These are phyloP conservation scores for Ramalina intermedia DNA, from an alignment of 495 filamentous ascomycete species.

Conservation along the genomic window DNA sequence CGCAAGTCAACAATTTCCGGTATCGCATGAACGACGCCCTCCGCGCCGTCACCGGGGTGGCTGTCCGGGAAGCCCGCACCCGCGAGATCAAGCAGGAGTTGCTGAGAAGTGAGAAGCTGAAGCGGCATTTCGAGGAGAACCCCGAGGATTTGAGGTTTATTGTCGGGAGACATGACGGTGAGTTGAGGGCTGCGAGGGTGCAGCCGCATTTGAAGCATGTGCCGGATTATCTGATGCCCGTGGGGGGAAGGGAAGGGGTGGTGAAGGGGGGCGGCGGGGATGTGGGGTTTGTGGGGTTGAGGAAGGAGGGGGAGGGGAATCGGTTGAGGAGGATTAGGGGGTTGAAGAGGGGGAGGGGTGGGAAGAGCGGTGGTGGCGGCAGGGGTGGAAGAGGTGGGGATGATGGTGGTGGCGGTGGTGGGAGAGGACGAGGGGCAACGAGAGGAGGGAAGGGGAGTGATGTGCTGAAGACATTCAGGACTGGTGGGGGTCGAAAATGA, in stretches of 20 bases:
- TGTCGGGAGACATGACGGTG: conserved; percentile 60
- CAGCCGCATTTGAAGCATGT: conserved; percentile 91
- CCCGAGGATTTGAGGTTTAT: conserved; percentile 75
- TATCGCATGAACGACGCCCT: conserved; percentile 90
- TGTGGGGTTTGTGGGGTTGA: conserved; percentile 60
- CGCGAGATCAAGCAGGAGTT: conserved; percentile 80
- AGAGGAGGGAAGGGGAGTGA: conserved; percentile 52
- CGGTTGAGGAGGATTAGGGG: conserved; percentile 51
- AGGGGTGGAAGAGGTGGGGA: no score
- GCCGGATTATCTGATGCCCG: conserved; percentile 83
- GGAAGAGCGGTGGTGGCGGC: conserved; percentile 39
- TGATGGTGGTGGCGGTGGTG: conserved; percentile 31
- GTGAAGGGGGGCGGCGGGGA: conserved; percentile 35
- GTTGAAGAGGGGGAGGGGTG: conserved; percentile 46
- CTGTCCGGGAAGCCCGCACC: conserved; percentile 77
- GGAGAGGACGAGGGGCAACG: conserved; percentile 42
- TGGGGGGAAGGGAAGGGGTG: conserved; percentile 54
- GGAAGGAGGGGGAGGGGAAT: conserved; percentile 43
- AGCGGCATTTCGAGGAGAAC: conserved; percentile 94
- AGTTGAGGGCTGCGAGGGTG: conserved; percentile 60
- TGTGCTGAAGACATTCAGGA: conserved; percentile 84
- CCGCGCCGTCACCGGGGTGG: conserved; percentile 63
- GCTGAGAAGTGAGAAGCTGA: conserved; percentile 81
- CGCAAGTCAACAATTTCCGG: conserved; percentile 78
- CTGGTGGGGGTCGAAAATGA: conserved; percentile 17